Base-by-base conservation (phyloP, 805 yeast species). In the Candida silvicultrix region DNA sequence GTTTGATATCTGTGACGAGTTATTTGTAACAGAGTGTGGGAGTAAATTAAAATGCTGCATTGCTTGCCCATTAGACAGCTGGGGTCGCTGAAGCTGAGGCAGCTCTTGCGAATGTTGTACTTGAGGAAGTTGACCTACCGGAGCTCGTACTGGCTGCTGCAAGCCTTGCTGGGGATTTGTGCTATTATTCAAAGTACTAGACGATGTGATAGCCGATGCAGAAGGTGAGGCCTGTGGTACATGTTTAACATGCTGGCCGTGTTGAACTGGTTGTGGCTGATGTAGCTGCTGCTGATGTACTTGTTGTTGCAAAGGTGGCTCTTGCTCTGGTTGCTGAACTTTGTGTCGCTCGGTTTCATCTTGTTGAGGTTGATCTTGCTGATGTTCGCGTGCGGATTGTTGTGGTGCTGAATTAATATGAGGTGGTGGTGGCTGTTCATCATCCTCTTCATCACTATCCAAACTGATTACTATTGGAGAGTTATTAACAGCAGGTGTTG, bases 381-480 rank as follows among this genome's bases (percentile, higher is more conserved):
- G 25, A 15, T 29, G 21, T 38, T 38, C 10, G 21, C 41, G 20
- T 38, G 47, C 10, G 7, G 9, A 5, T 23, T 23, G n/a, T 43
- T 31, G 45, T 6, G 31, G 44, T 21, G 29, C 8, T 18, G 40
- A 16, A 21, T 40, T 15, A 12, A 23, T 16, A 7, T 25, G 19
- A 28, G 41, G 21, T 2, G 37, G 45, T 29, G 36, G 37, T 44
- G 47, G 41, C 25, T 40, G 42, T 3, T 37, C 39, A 4, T 37
- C 39, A 11, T 68, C 75, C 38, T 72, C 78, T 39, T 66, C 67
- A 34, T 73, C 80, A 48, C 80, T 75, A 49, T 77, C 81, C 31
- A 79, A 60, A 0, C 74, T 69, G 4, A 79, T 75, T 1, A 77
- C 60, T 39, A 73, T 72, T 4, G 75, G 70, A 14, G 53, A 41